A percentile compares a stretch with the other conserved stretches of the same genome.
Evolutionary conservation across 306 rosid genomes (phyloP).

Genomic region (Phaseolus lunatus): DNA sequence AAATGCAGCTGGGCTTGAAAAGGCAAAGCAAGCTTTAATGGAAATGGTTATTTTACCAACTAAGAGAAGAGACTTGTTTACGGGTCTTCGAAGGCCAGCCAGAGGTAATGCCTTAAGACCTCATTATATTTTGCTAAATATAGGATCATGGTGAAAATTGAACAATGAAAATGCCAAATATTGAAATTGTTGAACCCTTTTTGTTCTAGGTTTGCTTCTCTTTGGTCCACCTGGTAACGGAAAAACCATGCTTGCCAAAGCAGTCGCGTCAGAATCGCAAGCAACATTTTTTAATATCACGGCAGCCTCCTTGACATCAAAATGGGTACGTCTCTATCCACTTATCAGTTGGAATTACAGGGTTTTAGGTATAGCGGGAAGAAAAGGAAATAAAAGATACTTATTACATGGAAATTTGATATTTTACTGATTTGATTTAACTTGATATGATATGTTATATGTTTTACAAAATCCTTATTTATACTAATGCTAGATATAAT

Average conservation of each 20-base stretch:
- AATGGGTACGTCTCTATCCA: slow-evolving; percentile 80
- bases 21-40: slow-evolving; percentile 94
- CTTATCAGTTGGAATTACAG: slow-evolving; percentile 4
- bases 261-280: slow-evolving; percentile 96
- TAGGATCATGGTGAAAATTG: slow-evolving; percentile 28
- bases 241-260: slow-evolving; percentile 99
- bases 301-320: slow-evolving; percentile 93
- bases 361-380: not conserved
- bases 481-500: not conserved
- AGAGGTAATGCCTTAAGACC: slow-evolving; percentile 65
- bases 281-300: slow-evolving; percentile 94
- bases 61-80: slow-evolving; percentile 92
- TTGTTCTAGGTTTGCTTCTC: slow-evolving; percentile 81
- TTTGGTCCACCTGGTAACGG: slow-evolving; percentile 99
- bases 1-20: slow-evolving; percentile 91
- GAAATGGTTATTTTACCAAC: slow-evolving; percentile 99
- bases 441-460: not conserved
- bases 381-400: not conserved
- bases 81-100: slow-evolving; percentile 97
- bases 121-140: slow-evolving; percentile 1
- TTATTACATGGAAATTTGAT: not conserved
- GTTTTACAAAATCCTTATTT: not conserved
- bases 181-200: slow-evolving; percentile 39
- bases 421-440: not conserved
- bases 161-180: slow-evolving; percentile 35